These are phyloP conservation scores for Aspergillus calidoustus DNA, from an alignment of 2,329 filamentous ascomycete species.

Conservation along the genomic window DNA sequence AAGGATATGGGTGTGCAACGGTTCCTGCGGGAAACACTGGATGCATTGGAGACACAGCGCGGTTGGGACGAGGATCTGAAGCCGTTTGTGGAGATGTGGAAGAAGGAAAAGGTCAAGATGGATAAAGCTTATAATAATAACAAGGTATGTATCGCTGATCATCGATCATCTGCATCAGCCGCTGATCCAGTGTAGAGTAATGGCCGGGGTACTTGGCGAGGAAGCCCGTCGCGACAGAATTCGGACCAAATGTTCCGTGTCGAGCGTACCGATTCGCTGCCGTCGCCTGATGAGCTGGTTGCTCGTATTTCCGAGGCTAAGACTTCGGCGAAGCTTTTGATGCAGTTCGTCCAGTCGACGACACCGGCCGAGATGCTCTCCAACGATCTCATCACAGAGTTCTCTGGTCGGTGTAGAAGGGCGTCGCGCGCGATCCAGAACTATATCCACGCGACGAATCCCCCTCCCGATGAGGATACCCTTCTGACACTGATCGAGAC, in stretches of 20 bases:
- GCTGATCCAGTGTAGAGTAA: conserved; percentile 6
- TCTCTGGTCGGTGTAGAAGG: conserved; percentile 80
- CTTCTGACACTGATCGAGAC: conserved; percentile 93
- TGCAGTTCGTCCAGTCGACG: conserved; percentile 88
- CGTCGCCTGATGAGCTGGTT: conserved; percentile 75
- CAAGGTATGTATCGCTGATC: neutral
- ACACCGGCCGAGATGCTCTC: conserved; percentile 73
- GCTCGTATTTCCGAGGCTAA: conserved; percentile 86
- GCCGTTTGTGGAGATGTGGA: conserved; percentile 83
- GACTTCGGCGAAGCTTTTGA: conserved; percentile 88
- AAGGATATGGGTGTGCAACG: conserved; percentile 79
- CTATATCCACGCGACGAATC: conserved; percentile 81
- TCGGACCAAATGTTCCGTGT: conserved; percentile 24
- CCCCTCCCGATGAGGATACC: conserved; percentile 86
- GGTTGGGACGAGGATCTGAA: conserved; percentile 73
- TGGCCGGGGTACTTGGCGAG: conserved; percentile 14
- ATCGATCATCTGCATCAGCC: neutral
- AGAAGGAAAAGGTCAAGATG: conserved; percentile 75
- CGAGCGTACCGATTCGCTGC: conserved; percentile 56
- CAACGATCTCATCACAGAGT: conserved; percentile 92
- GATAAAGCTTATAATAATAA: conserved; percentile 41
- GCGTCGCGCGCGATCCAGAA: conserved; percentile 81
- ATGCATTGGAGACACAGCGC: conserved; percentile 75
- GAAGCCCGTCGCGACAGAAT: conserved; percentile 33
- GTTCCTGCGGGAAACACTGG: conserved; percentile 84